Evolutionary conservation across 805 yeast species (phyloP).

Genomic region (Kazachstania kunashirensis): DNA sequence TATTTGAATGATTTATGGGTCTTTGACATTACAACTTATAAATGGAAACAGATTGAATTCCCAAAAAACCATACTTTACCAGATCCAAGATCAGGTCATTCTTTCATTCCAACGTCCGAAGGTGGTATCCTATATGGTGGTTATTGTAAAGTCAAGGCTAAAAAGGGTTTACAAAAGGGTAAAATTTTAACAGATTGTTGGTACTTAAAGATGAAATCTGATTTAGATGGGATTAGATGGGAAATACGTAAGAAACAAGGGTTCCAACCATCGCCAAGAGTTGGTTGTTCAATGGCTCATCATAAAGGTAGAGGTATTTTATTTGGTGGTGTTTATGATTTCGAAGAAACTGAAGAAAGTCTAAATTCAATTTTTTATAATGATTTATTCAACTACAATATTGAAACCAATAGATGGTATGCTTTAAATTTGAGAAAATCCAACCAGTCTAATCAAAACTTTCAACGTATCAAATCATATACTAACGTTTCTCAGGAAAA

Average conservation of each 20-base stretch:
- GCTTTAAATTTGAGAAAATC: constrained; percentile 32
- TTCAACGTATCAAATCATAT: constrained; percentile 38
- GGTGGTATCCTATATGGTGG: constrained; percentile 91
- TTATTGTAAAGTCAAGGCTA: constrained; percentile 64
- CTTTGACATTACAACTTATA: constrained; percentile 79
- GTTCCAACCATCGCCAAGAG: constrained; percentile 83
- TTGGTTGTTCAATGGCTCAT: constrained; percentile 82
- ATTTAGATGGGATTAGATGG: constrained; percentile 64
- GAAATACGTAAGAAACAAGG: constrained; percentile 87
- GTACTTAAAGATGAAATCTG: constrained; percentile 79
- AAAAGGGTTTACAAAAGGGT: constrained; percentile 82
- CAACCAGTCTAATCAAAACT: constrained; percentile 6
- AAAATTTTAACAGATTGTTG: constrained; percentile 81
- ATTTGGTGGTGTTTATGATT: constrained; percentile 94
- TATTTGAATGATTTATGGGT: constrained; percentile 85
- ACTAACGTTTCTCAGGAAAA: constrained; percentile 40
- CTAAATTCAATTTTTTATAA: constrained; percentile 79
- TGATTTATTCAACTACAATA: constrained; percentile 68
- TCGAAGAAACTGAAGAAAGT: constrained; percentile 89
- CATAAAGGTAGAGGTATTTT: constrained; percentile 81
- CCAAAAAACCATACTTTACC: constrained; percentile 76
- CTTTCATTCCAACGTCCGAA: constrained; percentile 64
- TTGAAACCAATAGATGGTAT: constrained; percentile 85
- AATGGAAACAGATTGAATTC: constrained; percentile 84
- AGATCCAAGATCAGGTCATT: constrained; percentile 90